A percentile compares a stretch with the other conserved stretches of the same genome.
phyloP scores from a whole-genome alignment of 176 grass and related monocot species.

The Oryza glumipatula region DNA sequence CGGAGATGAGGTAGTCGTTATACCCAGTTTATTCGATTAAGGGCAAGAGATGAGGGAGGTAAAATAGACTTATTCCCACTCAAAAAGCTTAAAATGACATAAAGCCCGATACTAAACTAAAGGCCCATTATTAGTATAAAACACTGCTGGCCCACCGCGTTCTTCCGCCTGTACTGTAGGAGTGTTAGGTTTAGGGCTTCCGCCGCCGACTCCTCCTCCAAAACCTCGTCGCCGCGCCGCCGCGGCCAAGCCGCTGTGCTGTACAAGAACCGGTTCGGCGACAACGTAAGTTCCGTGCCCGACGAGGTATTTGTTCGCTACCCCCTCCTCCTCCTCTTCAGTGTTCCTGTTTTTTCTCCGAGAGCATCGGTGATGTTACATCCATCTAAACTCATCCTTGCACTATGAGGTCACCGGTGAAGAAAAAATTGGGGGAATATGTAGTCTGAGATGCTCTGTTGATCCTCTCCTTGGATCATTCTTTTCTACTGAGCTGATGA shows the following conservation, averaged over 20 bases:
- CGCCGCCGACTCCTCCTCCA: not conserved
- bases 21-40: too few species aligned
- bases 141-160: not conserved
- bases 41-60: too few species aligned
- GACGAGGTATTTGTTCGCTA: not conserved
- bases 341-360: not conserved
- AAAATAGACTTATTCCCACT: too few species aligned
- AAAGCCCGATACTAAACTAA: too few species aligned
- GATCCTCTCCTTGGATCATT: not conserved
- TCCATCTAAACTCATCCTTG: slow-evolving; percentile 57
- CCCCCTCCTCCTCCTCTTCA: too few species aligned
- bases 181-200: too few species aligned
- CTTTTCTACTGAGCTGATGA: slow-evolving; percentile 13
- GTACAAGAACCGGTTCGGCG: not conserved
- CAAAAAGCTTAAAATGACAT: not conserved
- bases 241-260: not conserved
- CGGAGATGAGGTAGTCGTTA: too few species aligned
- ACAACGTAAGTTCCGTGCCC: not conserved
- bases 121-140: not conserved
- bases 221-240: not conserved
- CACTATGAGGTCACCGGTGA: slow-evolving; percentile 52
- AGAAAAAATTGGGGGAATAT: slow-evolving; percentile 46
- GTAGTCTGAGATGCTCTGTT: slow-evolving; percentile 47
- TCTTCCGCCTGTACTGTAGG: not conserved
- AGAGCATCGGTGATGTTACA: slow-evolving; percentile 51